Conservation (phyloP, 2,329 filamentous ascomycete species). For the Paecilomyces sp. region DNA sequence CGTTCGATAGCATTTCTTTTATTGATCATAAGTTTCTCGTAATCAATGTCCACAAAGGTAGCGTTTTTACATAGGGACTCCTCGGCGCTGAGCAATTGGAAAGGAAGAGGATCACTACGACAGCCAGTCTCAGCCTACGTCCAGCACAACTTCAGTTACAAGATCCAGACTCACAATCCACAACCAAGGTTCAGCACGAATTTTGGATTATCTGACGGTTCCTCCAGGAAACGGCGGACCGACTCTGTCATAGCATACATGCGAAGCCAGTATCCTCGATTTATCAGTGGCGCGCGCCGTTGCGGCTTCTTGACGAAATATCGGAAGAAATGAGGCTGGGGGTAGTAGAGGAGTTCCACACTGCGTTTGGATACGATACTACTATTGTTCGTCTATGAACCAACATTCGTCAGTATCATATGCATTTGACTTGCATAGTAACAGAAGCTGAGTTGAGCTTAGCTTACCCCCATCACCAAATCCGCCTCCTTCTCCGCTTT, state of each 20-base stretch:
- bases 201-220: slow-evolving; percentile 52
- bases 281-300: slow-evolving; percentile 78
- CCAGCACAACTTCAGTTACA: slow-evolving; percentile 1
- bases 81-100: slow-evolving; percentile 69
- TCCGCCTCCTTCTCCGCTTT: slow-evolving; percentile 41
- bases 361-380: slow-evolving; percentile 89
- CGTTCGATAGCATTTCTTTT: slow-evolving; percentile 63
- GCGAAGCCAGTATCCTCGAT: slow-evolving; percentile 80
- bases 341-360: slow-evolving; percentile 81
- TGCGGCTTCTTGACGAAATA: slow-evolving; percentile 82
- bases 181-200: slow-evolving; percentile 79
- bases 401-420: slow-evolving; percentile 1
- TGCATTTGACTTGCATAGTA: neutral
- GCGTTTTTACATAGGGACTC: slow-evolving; percentile 49
- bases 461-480: slow-evolving; percentile 47
- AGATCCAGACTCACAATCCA: slow-evolving; percentile 64
- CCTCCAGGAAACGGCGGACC: slow-evolving; percentile 65
- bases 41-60: slow-evolving; percentile 79
- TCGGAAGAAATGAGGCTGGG: slow-evolving; percentile 76
- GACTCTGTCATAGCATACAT: slow-evolving; percentile 74
- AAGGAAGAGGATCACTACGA: slow-evolving; percentile 74
- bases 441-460: neutral
- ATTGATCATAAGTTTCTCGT: slow-evolving; percentile 67
- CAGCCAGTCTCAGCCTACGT: slow-evolving; percentile 18
- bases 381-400: slow-evolving; percentile 69